Evolutionary conservation across 495 filamentous ascomycete genomes (phyloP).

Genomic region (Aspergillus coremiiformis): DNA sequence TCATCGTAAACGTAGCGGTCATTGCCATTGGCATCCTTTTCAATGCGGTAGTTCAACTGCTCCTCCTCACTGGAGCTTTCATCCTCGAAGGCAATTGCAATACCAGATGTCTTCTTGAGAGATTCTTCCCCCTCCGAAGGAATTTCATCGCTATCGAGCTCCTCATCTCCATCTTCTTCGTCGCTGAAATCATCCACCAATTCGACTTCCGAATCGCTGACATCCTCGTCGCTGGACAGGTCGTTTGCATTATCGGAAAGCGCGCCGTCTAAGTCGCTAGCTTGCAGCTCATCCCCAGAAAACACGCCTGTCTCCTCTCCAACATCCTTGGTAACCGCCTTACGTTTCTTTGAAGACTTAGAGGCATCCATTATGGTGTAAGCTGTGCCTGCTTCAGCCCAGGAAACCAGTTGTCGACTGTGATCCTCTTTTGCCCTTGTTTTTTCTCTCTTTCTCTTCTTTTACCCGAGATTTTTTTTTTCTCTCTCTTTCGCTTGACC

Average conservation of each 20-base stretch:
- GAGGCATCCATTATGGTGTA: conserved; percentile 29
- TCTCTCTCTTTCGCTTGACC: conserved; percentile 20
- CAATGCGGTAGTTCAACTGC: conserved; percentile 39
- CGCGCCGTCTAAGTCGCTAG: conserved; percentile 55
- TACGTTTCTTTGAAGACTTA: conserved; percentile 48
- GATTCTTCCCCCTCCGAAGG: conserved; percentile 38
- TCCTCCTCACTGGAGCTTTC: conserved; percentile 22
- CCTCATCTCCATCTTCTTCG: conserved; percentile 37
- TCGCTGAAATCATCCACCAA: conserved; percentile 40
- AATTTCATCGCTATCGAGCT: conserved; percentile 45
- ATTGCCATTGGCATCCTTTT: conserved; percentile 65
- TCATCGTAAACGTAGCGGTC: conserved; percentile 73
- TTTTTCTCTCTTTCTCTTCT: conserved; percentile 24
- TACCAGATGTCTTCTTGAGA: conserved; percentile 15
- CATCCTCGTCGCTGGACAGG: conserved; percentile 35
- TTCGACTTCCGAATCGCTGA: conserved; percentile 40
- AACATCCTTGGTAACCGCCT: conserved; percentile 49
- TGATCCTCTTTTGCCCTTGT: conserved; percentile 6
- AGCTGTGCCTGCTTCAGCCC: conserved; percentile 6
- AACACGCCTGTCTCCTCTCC: conserved; percentile 44
- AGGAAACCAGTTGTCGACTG: background rate
- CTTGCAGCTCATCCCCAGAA: conserved; percentile 60
- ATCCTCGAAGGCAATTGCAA: conserved; percentile 16
- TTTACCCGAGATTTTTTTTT: conserved; percentile 6
- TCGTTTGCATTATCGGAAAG: conserved; percentile 54